Evolutionary conservation across 148 eudicot species (phyloP).

Genomic region (Fallopia convolvulus): DNA sequence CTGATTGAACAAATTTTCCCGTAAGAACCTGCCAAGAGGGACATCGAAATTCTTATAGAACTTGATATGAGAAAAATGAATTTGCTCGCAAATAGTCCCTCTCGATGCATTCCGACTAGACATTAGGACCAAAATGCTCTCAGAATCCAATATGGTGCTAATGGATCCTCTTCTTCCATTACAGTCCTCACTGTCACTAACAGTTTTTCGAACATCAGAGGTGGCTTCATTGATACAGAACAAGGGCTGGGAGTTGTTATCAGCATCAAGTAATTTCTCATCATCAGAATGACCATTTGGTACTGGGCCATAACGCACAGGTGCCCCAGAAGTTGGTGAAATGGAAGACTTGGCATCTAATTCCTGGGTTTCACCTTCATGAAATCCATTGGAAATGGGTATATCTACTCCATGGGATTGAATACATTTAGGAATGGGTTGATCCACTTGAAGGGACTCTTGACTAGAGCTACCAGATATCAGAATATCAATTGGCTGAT

Average conservation of each 20-base stretch:
- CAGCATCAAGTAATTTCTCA: slow-evolving; percentile 23
- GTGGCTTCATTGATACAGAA: slow-evolving; percentile 10
- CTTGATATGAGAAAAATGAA: slow-evolving; percentile 84
- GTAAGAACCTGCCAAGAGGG: slow-evolving; percentile 81
- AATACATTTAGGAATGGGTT: slow-evolving; percentile 6
- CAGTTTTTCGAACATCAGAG: slow-evolving; percentile 21
- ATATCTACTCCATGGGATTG: slow-evolving; percentile 10
- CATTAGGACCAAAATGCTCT: slow-evolving; percentile 86
- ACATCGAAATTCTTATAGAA: slow-evolving; percentile 85
- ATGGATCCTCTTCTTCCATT: slow-evolving; percentile 40
- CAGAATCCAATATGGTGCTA: slow-evolving; percentile 62
- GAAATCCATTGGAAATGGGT: slow-evolving; percentile 19
- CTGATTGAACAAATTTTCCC: slow-evolving; percentile 78
- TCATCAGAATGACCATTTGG: slow-evolving; percentile 27
- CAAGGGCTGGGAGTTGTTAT: slow-evolving; percentile 18
- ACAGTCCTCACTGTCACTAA: slow-evolving; percentile 34
- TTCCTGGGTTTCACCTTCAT: slow-evolving; percentile 19
- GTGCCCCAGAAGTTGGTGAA: slow-evolving; percentile 13
- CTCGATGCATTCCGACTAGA: slow-evolving; percentile 65
- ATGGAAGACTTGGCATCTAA: slow-evolving; percentile 8
- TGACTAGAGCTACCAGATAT: background rate
- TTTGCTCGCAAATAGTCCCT: slow-evolving; percentile 80
- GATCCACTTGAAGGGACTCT: slow-evolving; percentile 7
- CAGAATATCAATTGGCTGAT: slow-evolving; percentile 1
- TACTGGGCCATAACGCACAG: slow-evolving; percentile 22